phyloP scores from a whole-genome alignment of 192 early-diverging fungal species.

The Coemansia erecta region DNA sequence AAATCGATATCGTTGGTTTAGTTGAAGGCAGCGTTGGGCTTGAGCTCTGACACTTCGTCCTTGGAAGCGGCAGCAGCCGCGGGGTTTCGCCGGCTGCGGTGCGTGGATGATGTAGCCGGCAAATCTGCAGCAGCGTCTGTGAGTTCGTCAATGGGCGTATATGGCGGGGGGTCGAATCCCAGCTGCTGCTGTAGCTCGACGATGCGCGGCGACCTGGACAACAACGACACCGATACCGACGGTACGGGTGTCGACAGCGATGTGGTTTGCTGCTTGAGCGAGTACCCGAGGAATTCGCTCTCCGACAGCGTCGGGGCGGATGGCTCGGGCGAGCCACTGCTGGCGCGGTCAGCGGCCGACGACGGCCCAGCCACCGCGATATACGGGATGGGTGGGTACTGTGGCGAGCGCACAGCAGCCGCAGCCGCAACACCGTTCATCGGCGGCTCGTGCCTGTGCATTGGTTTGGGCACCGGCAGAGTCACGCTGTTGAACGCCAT shows the following conservation, averaged over 20 bases:
- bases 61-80: not conserved
- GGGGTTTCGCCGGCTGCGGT: not conserved
- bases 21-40: not conserved
- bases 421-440: not conserved
- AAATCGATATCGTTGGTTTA: not conserved
- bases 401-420: not conserved
- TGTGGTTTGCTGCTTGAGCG: not conserved
- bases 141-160: constrained; percentile 18
- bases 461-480: too few relatives aligned
- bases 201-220: not conserved
- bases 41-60: not conserved
- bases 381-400: constrained; percentile 9
- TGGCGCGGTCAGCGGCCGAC: not conserved
- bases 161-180: constrained; percentile 25
- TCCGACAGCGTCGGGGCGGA: constrained; percentile 20
- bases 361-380: constrained; percentile 12
- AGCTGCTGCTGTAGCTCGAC: not conserved
- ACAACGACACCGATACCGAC: not conserved
- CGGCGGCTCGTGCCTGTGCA: not conserved
- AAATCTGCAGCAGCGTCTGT: not conserved
- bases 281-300: constrained; percentile 15
- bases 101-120: too few relatives aligned
- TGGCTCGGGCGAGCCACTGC: constrained; percentile 15
- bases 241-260: not conserved
- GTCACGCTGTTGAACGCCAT: too few relatives aligned